phyloP scores from a whole-genome alignment of 768 basidiomycete species.

The Coprinopsis sp. region DNA sequence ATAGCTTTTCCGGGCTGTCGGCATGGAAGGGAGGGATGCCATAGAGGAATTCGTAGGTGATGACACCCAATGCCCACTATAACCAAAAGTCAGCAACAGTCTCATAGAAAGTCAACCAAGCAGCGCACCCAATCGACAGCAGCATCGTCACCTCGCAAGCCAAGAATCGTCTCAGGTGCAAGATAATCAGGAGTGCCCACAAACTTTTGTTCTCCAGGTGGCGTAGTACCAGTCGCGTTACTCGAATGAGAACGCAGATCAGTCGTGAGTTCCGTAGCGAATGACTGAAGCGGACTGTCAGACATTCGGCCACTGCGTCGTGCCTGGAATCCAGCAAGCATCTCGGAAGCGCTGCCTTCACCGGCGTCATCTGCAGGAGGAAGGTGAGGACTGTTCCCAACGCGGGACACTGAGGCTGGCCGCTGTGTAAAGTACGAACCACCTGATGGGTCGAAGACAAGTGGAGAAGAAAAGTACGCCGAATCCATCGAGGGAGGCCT shows the following conservation, averaged over 20 bases:
- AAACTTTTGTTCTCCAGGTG: constrained; percentile 86
- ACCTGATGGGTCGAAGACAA: constrained; percentile 56
- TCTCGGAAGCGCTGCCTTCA: constrained; percentile 87
- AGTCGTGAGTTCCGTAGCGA: constrained; percentile 79
- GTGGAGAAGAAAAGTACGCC: constrained; percentile 72
- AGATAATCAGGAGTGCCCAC: constrained; percentile 98
- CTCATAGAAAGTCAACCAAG: constrained; percentile 7
- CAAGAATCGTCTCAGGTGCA: constrained; percentile 92
- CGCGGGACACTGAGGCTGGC: constrained; percentile 52
- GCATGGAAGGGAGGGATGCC: constrained; percentile 98
- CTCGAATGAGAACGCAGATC: constrained; percentile 77
- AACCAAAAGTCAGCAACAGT: constrained; percentile 14
- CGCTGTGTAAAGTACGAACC: constrained; percentile 81
- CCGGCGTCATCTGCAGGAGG: constrained; percentile 73
- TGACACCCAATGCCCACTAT: constrained; percentile 98
- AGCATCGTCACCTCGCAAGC: constrained; percentile 90
- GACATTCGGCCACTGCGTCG: constrained; percentile 44
- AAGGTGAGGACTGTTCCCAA: constrained; percentile 62
- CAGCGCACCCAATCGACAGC: constrained; percentile 91
- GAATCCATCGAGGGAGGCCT: constrained; percentile 81
- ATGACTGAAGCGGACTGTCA: constrained; percentile 83
- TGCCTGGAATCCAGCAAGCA: constrained; percentile 50
- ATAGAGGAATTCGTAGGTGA: constrained; percentile 97
- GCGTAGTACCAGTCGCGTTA: constrained; percentile 51
- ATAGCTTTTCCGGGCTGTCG: constrained; percentile 94